Evolutionary conservation across 352 stramenopile species (phyloP), one percentile per base, ranked within the genome.

Genomic region (Pythium insidiosum): DNA sequence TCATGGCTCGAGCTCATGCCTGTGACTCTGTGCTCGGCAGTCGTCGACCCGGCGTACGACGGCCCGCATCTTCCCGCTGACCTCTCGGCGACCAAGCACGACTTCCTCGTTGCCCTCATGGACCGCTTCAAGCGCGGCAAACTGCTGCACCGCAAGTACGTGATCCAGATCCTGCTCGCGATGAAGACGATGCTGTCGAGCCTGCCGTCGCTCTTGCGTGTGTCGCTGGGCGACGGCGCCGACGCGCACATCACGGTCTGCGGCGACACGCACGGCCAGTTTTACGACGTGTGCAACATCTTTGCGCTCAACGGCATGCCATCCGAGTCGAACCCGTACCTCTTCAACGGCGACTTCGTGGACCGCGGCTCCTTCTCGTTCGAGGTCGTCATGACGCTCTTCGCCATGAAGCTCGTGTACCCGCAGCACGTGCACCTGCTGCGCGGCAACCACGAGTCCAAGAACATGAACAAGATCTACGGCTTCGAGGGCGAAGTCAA

Each of bases 401-500:
- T 99, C 33, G 68, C 93, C 10, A 98, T 97, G 75, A 99, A 99
- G 65, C 59, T 98, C 7, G 80, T 94, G 48, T 95, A 95, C 57
- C 96, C 95, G 3, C 61, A 88, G 24, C 79, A 92, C 44, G 80
- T 99, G 24, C 91, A 98, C 58, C 64, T 99, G 57, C 79, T 95
- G 20, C 71, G 96, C 42, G 96, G 95, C 9, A 99, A 99, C 73
- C 95, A 99, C 65, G 96, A 99, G 72, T 98, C 92, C 23, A 98
- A 98, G 70, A 98, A 99, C 68, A 99, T 99, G 95, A 99, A 99
- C 78, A 98, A 98, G 61, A 98, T 99, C 42, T 99, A 99, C 65
- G 97, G 97, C 18, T 99, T 99, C 58, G 96, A 99, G 52, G 96
- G 96, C 25, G 97, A 99, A 67, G 94, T 98, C 39, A 98, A 97